phyloP scores from a whole-genome alignment of 352 stramenopile genomes.

The Phytophthora hibernalis region DNA sequence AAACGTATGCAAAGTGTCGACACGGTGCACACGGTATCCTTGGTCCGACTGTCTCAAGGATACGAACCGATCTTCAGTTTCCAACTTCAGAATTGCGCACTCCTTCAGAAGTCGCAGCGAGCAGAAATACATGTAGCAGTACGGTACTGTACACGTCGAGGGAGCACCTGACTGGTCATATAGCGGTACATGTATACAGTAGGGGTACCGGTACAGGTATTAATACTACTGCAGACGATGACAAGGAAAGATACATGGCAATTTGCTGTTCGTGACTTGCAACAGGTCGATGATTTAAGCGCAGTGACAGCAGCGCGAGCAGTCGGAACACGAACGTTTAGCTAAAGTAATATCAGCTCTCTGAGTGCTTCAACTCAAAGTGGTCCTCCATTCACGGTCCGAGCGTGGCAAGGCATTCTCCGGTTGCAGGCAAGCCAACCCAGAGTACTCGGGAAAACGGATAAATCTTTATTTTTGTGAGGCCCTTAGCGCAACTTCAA shows the following conservation, averaged over 20 bases:
- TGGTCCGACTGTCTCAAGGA: constrained; percentile 11
- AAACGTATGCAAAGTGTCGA: too few species aligned
- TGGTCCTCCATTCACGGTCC: constrained; percentile 36
- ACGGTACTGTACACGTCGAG: too few species aligned
- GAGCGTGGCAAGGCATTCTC: constrained; percentile 3
- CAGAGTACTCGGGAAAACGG: too few species aligned
- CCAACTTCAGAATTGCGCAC: neutral
- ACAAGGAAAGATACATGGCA: too few species aligned
- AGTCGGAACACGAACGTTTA: constrained; percentile 39
- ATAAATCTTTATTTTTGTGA: too few species aligned
- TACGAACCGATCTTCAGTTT: constrained; percentile 13
- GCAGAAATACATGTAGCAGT: too few species aligned
- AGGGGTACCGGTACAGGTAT: too few species aligned
- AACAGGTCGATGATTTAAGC: constrained; percentile 14
- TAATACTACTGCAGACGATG: too few species aligned
- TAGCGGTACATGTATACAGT: too few species aligned
- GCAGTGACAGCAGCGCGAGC: constrained; percentile 31
- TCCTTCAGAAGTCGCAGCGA: neutral
- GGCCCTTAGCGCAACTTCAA: too few species aligned
- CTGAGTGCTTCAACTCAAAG: constrained; percentile 35
- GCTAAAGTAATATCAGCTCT: constrained; percentile 37
- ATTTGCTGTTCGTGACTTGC: neutral
- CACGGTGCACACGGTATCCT: neutral
- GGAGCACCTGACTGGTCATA: too few species aligned
- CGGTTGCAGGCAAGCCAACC: constrained; percentile 15